Evolutionary conservation across 257 asterid genomes (phyloP).

Genomic region (Solanum ossicruentum): DNA sequence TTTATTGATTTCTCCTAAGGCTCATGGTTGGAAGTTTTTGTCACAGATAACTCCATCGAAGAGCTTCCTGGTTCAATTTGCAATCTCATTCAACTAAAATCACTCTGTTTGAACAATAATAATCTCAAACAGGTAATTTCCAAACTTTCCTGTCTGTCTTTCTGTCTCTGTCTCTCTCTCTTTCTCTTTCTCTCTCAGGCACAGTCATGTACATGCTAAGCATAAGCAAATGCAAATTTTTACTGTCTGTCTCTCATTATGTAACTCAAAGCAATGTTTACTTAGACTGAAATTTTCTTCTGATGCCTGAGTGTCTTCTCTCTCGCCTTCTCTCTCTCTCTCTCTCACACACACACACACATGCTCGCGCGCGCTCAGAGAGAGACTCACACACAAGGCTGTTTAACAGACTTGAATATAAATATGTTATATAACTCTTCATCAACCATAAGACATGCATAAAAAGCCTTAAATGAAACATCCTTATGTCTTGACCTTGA

Average conservation of each 20-base stretch:
- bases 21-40: neutral
- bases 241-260: neutral
- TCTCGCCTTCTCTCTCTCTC: neutral
- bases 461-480: neutral
- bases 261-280: neutral
- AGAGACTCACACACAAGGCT: neutral
- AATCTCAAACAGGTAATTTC: constrained; percentile 59
- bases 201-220: neutral
- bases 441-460: neutral
- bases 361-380: too few species aligned
- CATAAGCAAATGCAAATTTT: neutral
- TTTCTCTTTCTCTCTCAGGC: neutral
- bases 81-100: constrained; percentile 77
- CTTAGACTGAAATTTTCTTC: neutral
- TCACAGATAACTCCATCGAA: constrained; percentile 70
- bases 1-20: neutral
- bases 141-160: neutral
- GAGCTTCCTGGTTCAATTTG: constrained; percentile 85
- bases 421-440: neutral
- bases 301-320: neutral
- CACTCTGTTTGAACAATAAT: constrained; percentile 75
- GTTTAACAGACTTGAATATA: neutral
- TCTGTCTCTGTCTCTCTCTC: neutral
- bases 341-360: neutral
- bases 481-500: neutral